Conservation (phyloP, 257 asterid genomes). For the Solanum sejunctum region DNA sequence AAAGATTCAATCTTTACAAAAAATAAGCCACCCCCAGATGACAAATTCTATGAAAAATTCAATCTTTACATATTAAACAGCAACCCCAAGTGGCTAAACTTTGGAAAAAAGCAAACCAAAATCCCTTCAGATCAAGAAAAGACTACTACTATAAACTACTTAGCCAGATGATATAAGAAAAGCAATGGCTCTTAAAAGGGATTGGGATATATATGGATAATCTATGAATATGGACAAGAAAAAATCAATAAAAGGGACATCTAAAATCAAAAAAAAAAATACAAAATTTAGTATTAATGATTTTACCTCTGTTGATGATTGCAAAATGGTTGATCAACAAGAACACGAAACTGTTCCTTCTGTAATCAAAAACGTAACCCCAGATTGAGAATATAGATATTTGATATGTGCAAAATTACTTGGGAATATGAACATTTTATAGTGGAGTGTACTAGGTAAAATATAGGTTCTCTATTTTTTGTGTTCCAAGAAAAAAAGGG, state of each 20-base stretch:
- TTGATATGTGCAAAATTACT: not conserved
- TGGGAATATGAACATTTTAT: not conserved
- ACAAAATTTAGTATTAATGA: not conserved
- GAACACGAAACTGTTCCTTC: not conserved
- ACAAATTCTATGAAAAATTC: not conserved
- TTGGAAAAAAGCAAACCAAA: not conserved
- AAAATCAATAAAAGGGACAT: slow-evolving; percentile 5
- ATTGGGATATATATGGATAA: slow-evolving; percentile 16
- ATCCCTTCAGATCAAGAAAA: not conserved
- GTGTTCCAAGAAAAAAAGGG: not conserved
- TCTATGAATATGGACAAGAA: slow-evolving; percentile 18
- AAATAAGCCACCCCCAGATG: not conserved
- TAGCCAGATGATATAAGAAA: not conserved
- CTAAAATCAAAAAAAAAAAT: not conserved
- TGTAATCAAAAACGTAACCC: not conserved
- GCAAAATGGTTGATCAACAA: not conserved
- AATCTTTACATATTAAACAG: not conserved
- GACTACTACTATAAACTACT: not conserved
- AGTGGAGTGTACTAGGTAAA: not conserved
- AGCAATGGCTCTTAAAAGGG: slow-evolving; percentile 12
- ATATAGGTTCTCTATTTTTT: not conserved
- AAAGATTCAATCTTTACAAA: not conserved
- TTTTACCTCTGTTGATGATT: not conserved
- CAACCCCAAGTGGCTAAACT: not conserved
- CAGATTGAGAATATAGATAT: not conserved